Base-by-base conservation (phyloP, 1,284 basidiomycete species). In the Sporisorium reilianum region DNA sequence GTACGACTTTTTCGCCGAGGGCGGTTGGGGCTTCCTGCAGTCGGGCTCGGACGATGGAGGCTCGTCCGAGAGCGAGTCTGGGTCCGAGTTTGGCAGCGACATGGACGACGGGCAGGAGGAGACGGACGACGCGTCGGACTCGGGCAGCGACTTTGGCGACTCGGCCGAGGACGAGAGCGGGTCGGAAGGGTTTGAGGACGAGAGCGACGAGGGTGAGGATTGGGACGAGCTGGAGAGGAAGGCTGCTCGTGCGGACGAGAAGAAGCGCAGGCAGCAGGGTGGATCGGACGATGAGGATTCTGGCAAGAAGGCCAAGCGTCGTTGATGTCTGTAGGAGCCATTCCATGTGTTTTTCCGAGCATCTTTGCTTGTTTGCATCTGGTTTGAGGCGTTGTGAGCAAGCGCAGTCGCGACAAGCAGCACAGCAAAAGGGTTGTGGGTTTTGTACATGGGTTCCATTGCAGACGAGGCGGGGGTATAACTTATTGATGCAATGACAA, bases 141-240 rank as follows among this genome's bases (percentile, higher is more conserved):
- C 75, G 1, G 82, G 79, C 2, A 81, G 78, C 42, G 83, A 83
- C 74, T 84, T 83, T 77, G 84, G 79, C 32, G 80, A 81, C 34
- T 79, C 77, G 46, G 77, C 75, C 7, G 85, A 78, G 30, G 77
- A 75, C 50, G 79, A 78, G 36, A 79, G 75, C 30, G 82, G 90
- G 89, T 77, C 90, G 49, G 90, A 90, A 83, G 90, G 90, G 12
- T 90, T 89, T 34, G 92, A 91, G 66, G 92, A 93, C 71, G 83
- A 72, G 30, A 84, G 79, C 20, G 76, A 75, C 8, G 81, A 83
- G 54, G 81, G 93, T 28, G 93, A 95, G 69, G 94, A 96, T 79
- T 97, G 94, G 95, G 95, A 96, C 82, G 94, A 94, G 83, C 87
- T 97, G 26, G 95, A 98, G 86, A 88, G 90, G 50, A 96, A 96